Base-by-base conservation (phyloP, 192 early-diverging fungal genomes). In the Pecoramyces ruminantium region DNA sequence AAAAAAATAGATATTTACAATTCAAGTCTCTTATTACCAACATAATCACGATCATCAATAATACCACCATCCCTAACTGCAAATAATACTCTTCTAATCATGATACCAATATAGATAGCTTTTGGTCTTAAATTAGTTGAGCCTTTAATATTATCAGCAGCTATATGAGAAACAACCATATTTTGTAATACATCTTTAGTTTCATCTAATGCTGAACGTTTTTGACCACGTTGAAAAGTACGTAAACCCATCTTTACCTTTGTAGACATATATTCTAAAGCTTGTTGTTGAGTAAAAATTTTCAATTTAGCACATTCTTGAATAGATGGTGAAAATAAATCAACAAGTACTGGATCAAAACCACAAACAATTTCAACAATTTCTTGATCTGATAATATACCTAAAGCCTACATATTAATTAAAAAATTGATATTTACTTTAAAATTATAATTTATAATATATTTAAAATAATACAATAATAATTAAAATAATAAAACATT, bases 1-100 rank as follows among this genome's bases (percentile, higher is more conserved):
- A 34, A 34, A 34, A 34, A 34, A 34, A 34, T 6, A 34, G 30
- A 34, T n/a, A 86, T 90, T 86, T 86, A 94, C 93, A 99, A 88
- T 87, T 99, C 97, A 58, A 99, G 85, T 84, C 97, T 91, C 86
- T 99, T 99, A 90, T 99, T 99, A 82, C 97, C 97, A 38, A 99
- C 90, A 84, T 96, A 99, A 89, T 99, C 97, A 82, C 96, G 93
- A 88, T 99, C 96, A 85, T 99, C 97, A 0, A 95, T 92, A 82
- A 94, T 90, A 34, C 91, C 92, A 29, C 91, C 90, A 79, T 95
- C 91, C 78, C 89, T 88, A 79, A 94, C 92, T 21, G 97, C 94
- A 85, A 95, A 92, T 79, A 99, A 86, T 13, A 95, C 95, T 81
- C 97, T 89, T 51, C 96, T 90, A 16, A 94, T 92, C 97, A 99